phyloP scores from a whole-genome alignment of 345 rosid genomes.

The Turritis glabra region DNA sequence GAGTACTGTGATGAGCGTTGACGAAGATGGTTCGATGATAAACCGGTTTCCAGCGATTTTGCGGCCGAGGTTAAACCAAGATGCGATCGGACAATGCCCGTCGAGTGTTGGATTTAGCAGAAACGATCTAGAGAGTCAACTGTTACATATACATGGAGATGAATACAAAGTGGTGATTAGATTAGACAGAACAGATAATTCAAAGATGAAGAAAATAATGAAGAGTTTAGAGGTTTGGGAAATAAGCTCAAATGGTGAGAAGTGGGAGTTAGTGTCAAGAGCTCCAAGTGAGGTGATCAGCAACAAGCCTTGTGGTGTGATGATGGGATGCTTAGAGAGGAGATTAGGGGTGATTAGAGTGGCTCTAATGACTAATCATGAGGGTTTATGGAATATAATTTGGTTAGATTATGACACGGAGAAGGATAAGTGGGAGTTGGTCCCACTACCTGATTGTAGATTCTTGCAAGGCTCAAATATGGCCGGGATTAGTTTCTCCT shows the following conservation, averaged over 20 bases:
- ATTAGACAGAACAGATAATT: constrained; percentile 29
- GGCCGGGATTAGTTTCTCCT: constrained; percentile 74
- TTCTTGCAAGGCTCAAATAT: constrained; percentile 65
- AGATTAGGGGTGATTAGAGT: constrained; percentile 48
- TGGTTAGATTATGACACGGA: constrained; percentile 54
- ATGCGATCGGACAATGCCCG: constrained; percentile 21
- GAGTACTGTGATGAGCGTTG: constrained; percentile 47
- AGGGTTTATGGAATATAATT: constrained; percentile 60
- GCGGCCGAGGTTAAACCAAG: constrained; percentile 43
- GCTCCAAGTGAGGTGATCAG: constrained; percentile 48
- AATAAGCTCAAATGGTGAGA: constrained; percentile 32
- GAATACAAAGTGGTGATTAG: constrained; percentile 55
- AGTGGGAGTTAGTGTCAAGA: constrained; percentile 51
- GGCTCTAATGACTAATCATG: constrained; percentile 57
- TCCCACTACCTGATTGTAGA: constrained; percentile 53
- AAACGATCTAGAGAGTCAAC: constrained; percentile 28
- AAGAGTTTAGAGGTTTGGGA: constrained; percentile 56
- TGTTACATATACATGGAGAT: constrained; percentile 61
- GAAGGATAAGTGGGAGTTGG: constrained; percentile 47
- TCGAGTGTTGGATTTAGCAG: constrained; percentile 33
- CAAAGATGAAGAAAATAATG: constrained; percentile 16
- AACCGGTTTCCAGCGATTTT: constrained; percentile 37
- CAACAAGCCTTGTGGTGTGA: constrained; percentile 51
- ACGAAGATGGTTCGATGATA: constrained; percentile 4
- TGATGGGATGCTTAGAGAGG: constrained; percentile 72